phyloP scores from a whole-genome alignment of 2,329 filamentous ascomycete species.

The Sarocladium strictum region DNA sequence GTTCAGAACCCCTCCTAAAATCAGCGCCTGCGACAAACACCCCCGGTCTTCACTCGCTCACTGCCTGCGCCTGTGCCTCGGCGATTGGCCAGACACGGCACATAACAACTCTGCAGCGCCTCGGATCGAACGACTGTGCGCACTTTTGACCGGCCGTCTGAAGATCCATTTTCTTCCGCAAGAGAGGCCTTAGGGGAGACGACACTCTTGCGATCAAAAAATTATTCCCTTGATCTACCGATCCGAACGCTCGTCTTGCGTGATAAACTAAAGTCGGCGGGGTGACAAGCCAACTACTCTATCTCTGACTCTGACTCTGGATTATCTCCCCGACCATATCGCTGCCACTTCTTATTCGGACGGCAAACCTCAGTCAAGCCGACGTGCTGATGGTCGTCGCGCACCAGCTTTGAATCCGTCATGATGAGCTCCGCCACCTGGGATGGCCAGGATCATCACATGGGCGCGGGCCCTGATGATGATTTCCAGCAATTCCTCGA shows the following conservation, averaged over 20 bases:
- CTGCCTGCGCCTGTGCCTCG: neutral
- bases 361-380: neutral
- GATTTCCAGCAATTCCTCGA: slow-evolving; percentile 61
- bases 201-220: no score
- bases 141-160: neutral
- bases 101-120: no score
- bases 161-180: neutral
- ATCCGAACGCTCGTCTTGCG: neutral
- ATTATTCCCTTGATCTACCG: no score
- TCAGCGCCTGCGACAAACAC: neutral
- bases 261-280: neutral
- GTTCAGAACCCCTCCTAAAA: neutral
- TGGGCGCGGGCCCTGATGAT: slow-evolving; percentile 47
- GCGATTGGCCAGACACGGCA: no score
- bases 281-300: neutral
- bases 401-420: slow-evolving; percentile 8
- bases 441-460: slow-evolving; percentile 46
- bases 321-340: no score
- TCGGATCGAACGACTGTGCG: no score
- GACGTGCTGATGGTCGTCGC: neutral
- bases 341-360: no score
- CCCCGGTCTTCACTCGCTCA: neutral
- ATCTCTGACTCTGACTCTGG: neutral
- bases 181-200: no score
- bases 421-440: slow-evolving; percentile 50